phyloP scores from a whole-genome alignment of 345 rosid species.

The Populus euphratica region DNA sequence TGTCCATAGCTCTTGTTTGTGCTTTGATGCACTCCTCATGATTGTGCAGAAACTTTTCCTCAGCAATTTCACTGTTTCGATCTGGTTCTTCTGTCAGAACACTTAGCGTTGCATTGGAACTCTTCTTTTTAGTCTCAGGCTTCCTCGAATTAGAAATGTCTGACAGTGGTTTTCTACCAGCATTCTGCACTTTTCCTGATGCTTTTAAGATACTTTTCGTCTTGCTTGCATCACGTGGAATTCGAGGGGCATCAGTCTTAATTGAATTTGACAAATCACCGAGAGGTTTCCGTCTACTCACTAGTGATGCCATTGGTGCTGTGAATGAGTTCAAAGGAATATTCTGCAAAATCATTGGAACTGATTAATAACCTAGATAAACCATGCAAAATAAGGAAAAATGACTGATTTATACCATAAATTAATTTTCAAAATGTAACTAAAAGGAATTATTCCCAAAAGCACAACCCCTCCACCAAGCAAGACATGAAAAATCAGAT shows the following conservation, averaged over 20 bases:
- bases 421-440: neutral
- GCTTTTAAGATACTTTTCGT: conserved; percentile 27
- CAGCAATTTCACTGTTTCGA: conserved; percentile 12
- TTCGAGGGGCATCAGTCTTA: neutral
- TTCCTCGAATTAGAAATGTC: conserved; percentile 49
- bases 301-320: neutral
- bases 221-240: conserved; percentile 10
- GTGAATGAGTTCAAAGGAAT: neutral
- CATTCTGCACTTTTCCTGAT: conserved; percentile 20
- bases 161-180: conserved; percentile 41
- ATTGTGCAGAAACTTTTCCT: conserved; percentile 44
- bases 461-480: neutral
- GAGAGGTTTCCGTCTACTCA: neutral
- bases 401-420: neutral
- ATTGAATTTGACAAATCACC: conserved; percentile 1
- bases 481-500: neutral
- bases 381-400: neutral
- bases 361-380: neutral
- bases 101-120: conserved; percentile 5
- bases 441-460: neutral
- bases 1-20: conserved; percentile 26
- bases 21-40: conserved; percentile 45
- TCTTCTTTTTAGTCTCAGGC: conserved; percentile 34
- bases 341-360: neutral
- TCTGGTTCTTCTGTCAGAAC: conserved; percentile 22